Evolutionary conservation across 176 grass and related monocot genomes (phyloP).

Genomic region (sorghum (Sorghum bicolor)): DNA sequence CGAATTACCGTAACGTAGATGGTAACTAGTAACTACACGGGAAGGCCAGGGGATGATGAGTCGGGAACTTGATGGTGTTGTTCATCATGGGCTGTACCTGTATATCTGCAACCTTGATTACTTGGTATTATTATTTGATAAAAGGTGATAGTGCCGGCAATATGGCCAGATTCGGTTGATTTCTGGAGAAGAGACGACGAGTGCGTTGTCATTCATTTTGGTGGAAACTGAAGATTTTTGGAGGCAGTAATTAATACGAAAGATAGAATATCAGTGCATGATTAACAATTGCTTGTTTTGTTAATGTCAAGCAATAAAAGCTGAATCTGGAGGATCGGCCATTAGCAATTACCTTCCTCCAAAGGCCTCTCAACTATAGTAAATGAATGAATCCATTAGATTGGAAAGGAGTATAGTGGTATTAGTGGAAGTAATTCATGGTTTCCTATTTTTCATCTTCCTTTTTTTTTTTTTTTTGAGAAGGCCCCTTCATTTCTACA

Average conservation of each 20-base stretch:
- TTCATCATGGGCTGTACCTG: background rate
- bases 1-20: slow-evolving; percentile 17
- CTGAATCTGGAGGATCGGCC: background rate
- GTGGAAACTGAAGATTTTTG: background rate
- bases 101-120: background rate
- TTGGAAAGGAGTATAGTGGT: background rate
- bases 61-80: background rate
- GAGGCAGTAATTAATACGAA: background rate
- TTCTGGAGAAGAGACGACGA: background rate
- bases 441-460: background rate
- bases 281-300: background rate
- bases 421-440: background rate
- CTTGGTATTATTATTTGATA: background rate
- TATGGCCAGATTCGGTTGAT: background rate
- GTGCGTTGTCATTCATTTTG: background rate
- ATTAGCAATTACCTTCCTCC: background rate
- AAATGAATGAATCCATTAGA: background rate
- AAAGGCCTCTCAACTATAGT: no score
- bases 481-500: no score
- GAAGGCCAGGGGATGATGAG: background rate
- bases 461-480: background rate
- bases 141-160: background rate
- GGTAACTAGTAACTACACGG: background rate
- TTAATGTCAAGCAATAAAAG: background rate
- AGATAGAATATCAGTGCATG: background rate